These are phyloP conservation scores for Rubus idaeus DNA, from an alignment of 306 rosid genomes.

Conservation along the genomic window DNA sequence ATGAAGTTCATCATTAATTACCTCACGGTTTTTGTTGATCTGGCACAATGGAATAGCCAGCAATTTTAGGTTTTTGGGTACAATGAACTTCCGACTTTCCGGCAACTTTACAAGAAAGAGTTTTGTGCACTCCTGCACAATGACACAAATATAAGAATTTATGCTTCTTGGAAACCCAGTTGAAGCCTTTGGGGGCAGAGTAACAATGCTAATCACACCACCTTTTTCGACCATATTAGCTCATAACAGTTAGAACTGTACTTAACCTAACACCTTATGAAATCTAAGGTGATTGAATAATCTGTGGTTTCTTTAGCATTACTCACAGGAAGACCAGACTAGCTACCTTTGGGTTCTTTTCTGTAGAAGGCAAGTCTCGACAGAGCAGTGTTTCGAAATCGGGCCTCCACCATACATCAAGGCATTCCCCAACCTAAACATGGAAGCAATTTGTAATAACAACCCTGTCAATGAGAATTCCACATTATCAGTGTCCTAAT, in stretches of 20 bases:
- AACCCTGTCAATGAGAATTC: not conserved
- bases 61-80: conserved; percentile 72
- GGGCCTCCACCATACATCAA: conserved; percentile 88
- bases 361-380: conserved; percentile 60
- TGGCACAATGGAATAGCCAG: conserved; percentile 87
- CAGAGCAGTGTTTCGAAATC: conserved; percentile 66
- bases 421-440: conserved; percentile 75
- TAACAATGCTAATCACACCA: not conserved
- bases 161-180: not conserved
- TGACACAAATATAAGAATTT: conserved; percentile 16
- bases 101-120: conserved; percentile 81
- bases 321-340: not conserved
- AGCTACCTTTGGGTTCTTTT: conserved; percentile 65
- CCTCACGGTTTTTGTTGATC: conserved; percentile 71
- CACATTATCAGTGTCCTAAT: not conserved
- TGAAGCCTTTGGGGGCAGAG: not conserved
- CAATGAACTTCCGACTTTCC: conserved; percentile 57
- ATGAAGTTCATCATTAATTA: conserved; percentile 19
- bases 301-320: not conserved
- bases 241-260: not conserved
- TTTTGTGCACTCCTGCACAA: conserved; percentile 76
- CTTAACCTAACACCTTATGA: not conserved
- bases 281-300: not conserved
- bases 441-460: conserved; percentile 8
- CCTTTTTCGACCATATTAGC: not conserved